Conservation (phyloP, 2,329 filamentous ascomycete genomes). For the Trichoderma simmonsii region DNA sequence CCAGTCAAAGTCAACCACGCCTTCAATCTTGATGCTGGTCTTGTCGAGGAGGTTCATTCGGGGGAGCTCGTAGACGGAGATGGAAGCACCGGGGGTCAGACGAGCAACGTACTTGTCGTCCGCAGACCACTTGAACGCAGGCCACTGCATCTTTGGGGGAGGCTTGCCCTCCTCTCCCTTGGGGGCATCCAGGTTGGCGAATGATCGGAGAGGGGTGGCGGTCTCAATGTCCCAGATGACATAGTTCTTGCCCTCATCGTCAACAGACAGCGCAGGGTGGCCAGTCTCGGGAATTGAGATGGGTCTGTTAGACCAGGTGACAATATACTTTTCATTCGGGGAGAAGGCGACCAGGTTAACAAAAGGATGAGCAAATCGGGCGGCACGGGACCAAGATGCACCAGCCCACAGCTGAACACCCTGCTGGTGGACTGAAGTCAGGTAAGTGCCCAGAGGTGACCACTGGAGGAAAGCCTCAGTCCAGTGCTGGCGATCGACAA, state of each 20-base stretch:
- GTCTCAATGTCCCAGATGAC: conserved; percentile 97
- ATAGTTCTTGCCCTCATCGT: conserved; percentile 99
- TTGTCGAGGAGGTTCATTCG: conserved; percentile 89
- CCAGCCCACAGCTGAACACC: conserved; percentile 98
- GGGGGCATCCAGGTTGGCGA: conserved; percentile 81
- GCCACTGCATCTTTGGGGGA: conserved; percentile 89
- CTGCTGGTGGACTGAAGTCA: conserved; percentile 92
- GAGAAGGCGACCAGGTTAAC: conserved; percentile 97
- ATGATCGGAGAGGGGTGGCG: conserved; percentile 84
- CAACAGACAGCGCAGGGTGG: conserved; percentile 76
- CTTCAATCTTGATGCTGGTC: conserved; percentile 91
- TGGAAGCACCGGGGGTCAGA: conserved; percentile 81
- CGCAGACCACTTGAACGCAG: conserved; percentile 98
- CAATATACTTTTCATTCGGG: conserved; percentile 85
- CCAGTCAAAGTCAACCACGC: conserved; percentile 98
- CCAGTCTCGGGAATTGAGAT: conserved; percentile 88
- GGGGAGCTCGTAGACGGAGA: conserved; percentile 87
- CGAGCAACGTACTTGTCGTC: conserved; percentile 97
- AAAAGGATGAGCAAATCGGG: conserved; percentile 90
- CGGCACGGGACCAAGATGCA: conserved; percentile 81
- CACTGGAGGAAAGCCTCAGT: conserved; percentile 97
- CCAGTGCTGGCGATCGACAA: conserved; percentile 94
- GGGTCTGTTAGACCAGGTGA: conserved; percentile 93
- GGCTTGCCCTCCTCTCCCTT: conserved; percentile 59
- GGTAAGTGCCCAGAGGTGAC: conserved; percentile 91